Evolutionary conservation across 2,329 filamentous ascomycete species (phyloP), one percentile per base, ranked within the genome.

Genomic region (Sporothrix humicola): DNA sequence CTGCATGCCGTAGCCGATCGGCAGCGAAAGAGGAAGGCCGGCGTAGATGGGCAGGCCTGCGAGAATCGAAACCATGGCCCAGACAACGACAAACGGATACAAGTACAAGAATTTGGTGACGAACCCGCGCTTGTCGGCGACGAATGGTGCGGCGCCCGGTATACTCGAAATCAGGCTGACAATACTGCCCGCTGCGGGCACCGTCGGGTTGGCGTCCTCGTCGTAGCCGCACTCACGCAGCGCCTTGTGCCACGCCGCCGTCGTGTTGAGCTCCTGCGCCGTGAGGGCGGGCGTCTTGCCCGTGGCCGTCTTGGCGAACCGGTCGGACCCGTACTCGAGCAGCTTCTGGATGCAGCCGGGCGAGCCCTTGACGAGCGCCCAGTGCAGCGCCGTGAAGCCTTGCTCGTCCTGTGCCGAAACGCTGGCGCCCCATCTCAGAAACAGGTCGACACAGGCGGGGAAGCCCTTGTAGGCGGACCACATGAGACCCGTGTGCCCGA

Each of bases 391-490:
- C 0, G 95, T 97, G 81, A 98, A 96, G 42, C 95, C 95, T 77
- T 95, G 92, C 80, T 98, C 94, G 79, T 99, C 96, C 44, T 88
- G 90, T 48, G 93, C 92, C 82, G 97, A 94, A 9, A 98, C 94
- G 80, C 94, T 96, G 52, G 96, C 96, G 71, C 96, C 97, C 94
- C 96, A 99, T 77, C 94, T 90, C 74, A 99, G 84, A 77, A 97
- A 95, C 59, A 98, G 82, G 80, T 98, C 96, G 66, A 98, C 95
- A 78, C 94, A 97, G 65, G 92, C 91, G 0, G 95, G 93, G 80
- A 92, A 98, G 50, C 97, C 96, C 83, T 99, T 99, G 85, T 99
- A 99, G 17, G 95, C 95, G 20, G 96, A 94, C 96, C 96, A 99
- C 96, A 99, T 99, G 75, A 99, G 87, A 75, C 92, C 92, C 0